These are phyloP conservation scores for Pugionium dolabratum DNA, from an alignment of 345 rosid species.

Conservation along the genomic window DNA sequence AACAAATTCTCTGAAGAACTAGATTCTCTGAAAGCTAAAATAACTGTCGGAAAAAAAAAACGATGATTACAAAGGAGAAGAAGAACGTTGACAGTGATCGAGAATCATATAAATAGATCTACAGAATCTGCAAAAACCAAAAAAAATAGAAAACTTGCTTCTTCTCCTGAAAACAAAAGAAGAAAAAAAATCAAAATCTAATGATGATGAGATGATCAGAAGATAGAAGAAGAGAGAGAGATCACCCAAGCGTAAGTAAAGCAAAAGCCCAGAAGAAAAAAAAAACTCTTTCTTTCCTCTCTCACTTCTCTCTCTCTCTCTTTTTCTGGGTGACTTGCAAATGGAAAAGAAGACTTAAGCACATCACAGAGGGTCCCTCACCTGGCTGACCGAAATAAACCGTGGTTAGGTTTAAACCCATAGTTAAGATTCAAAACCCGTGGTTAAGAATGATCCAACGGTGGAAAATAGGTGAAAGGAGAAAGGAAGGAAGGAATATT, in stretches of 20 bases:
- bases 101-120: slow-evolving; percentile 44
- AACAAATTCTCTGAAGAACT: slow-evolving; percentile 21
- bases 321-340: slow-evolving; percentile 25
- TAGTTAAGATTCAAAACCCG: not conserved
- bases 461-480: slow-evolving; percentile 13
- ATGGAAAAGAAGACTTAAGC: slow-evolving; percentile 34
- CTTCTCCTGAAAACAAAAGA: slow-evolving; percentile 1
- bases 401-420: slow-evolving; percentile 21
- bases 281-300: slow-evolving; percentile 3
- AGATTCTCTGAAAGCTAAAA: slow-evolving; percentile 26
- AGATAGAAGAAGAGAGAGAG: slow-evolving; percentile 26
- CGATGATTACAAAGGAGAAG: slow-evolving; percentile 30
- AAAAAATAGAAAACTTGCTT: slow-evolving; percentile 31
- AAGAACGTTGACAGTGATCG: slow-evolving; percentile 26
- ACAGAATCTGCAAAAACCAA: slow-evolving; percentile 30
- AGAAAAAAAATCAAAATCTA: slow-evolving; percentile 25
- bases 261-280: slow-evolving; percentile 11
- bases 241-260: slow-evolving; percentile 15
- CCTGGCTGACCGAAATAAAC: slow-evolving; percentile 35
- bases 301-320: slow-evolving; percentile 13
- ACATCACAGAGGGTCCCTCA: slow-evolving; percentile 27
- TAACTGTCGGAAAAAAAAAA: slow-evolving; percentile 17
- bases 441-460: slow-evolving; percentile 44
- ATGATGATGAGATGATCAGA: slow-evolving; percentile 39
- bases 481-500: slow-evolving; percentile 38